Base-by-base conservation (phyloP, 306 rosid genomes). In the Coriaria nepalensis region DNA sequence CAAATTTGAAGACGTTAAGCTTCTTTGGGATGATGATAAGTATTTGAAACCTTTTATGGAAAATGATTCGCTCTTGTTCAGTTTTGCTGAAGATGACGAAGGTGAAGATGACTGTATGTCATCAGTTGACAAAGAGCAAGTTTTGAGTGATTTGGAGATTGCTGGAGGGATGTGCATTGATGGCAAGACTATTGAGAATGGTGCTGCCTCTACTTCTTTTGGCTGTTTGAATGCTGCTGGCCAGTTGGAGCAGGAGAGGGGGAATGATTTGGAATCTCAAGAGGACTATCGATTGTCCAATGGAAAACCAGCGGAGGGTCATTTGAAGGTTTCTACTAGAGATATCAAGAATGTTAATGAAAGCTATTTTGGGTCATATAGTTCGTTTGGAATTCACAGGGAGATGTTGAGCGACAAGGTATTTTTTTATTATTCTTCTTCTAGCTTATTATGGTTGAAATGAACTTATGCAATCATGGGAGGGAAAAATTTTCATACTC, bases 371-470 rank as follows among this genome's bases (percentile, higher is more conserved):
- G 94, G 83, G 67, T 53, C 95, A 6, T 84, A 90, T 52, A 77
- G 98, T 56, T 90, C 98, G 49, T 90, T 73, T 58, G 94, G 93
- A 66, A 90, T 90, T 51, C 98, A 90, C 64, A 81, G 81, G 52
- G 95, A 90, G 76, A 90, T 90, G 98, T 63, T 90, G 45, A 77
- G 94, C 47, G 98, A 90, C 61, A 77, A 90, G 98, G 95, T 79
- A 77, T 47, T 35, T 5, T 14, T 12, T 52, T 54, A 51, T 33
- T 49, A 49, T 45, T 40, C 55, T 20, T 20, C 29, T 20, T 20
- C 29, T 20, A 1, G 1, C 29, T 20, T 1, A 20, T 20, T 20
- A 1, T 1, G 29, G 29, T 20, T 20, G 29, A 20, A 20, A 20
- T 20, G 29, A 20, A 20, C 29, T 20, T 20, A 20, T 3, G 29